A percentile compares a stretch with the other conserved stretches of the same genome.
Conservation (phyloP, 352 stramenopile genomes). For the Thalassiosira livingstoniorum region DNA sequence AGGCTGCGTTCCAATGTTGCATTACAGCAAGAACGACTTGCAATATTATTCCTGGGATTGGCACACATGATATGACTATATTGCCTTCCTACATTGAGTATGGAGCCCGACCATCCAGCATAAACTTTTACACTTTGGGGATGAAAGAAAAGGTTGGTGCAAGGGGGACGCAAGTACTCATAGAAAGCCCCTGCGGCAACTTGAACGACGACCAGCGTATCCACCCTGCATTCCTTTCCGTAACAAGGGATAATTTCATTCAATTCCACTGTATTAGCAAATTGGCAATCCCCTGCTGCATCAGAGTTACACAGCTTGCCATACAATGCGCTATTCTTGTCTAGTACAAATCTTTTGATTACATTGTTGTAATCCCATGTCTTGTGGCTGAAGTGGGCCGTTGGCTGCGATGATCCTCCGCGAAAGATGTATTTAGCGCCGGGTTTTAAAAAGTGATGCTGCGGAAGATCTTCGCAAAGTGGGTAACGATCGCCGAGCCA, state of each 20-base stretch:
- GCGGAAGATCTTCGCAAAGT: slow-evolving; percentile 78
- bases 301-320: slow-evolving; percentile 60
- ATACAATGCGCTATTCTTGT: slow-evolving; percentile 43
- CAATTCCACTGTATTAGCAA: slow-evolving; percentile 50
- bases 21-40: slow-evolving; percentile 48
- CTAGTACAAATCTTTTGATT: slow-evolving; percentile 64
- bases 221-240: slow-evolving; percentile 63
- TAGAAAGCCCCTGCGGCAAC: slow-evolving; percentile 64
- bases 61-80: too few species aligned
- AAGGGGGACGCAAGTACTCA: slow-evolving; percentile 68
- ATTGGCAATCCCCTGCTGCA: slow-evolving; percentile 52
- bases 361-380: slow-evolving; percentile 57
- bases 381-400: slow-evolving; percentile 34
- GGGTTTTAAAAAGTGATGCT: slow-evolving; percentile 68
- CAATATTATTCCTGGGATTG: slow-evolving; percentile 40
- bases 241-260: slow-evolving; percentile 58
- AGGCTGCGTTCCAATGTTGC: slow-evolving; percentile 4
- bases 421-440: slow-evolving; percentile 70
- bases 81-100: slow-evolving; percentile 24
- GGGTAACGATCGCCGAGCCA: slow-evolving; percentile 84
- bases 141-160: slow-evolving; percentile 62
- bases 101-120: slow-evolving; percentile 40
- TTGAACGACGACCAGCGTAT: slow-evolving; percentile 57
- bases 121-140: slow-evolving; percentile 60
- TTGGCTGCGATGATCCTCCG: slow-evolving; percentile 48